Evolutionary conservation across 1,284 basidiomycete genomes (phyloP).

Genomic region (Boletus semigastroideus): DNA sequence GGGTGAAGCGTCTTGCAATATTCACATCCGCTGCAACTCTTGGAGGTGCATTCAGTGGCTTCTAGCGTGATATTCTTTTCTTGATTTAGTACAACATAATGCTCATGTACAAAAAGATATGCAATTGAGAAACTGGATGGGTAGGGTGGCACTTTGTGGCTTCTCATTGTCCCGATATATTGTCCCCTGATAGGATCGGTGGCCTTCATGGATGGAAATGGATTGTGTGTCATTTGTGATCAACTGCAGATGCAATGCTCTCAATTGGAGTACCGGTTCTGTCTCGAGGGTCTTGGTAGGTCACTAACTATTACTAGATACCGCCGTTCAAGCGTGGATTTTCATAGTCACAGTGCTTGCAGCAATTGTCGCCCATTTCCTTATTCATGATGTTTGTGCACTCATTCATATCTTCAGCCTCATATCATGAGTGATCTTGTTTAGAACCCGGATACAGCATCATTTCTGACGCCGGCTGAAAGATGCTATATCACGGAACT

Average conservation of each 20-base stretch:
- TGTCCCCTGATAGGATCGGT: constrained; percentile 28
- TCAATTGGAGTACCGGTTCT: constrained; percentile 27
- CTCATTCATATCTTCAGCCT: not conserved
- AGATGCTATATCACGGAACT: constrained; percentile 33
- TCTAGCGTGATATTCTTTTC: constrained; percentile 15
- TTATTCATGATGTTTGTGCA: constrained; percentile 41
- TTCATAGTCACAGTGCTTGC: constrained; percentile 37
- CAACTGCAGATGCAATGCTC: not conserved
- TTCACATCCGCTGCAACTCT: constrained; percentile 6
- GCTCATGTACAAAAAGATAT: constrained; percentile 11
- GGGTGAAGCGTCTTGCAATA: constrained; percentile 11
- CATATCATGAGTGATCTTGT: not conserved
- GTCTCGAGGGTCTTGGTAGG: constrained; percentile 32
- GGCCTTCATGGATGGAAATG: constrained; percentile 44
- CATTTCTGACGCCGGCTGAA: constrained; percentile 41
- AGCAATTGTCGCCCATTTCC: constrained; percentile 37
- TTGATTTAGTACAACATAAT: not conserved
- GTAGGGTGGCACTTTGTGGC: not conserved
- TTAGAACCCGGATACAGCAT: constrained; percentile 44
- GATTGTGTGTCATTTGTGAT: constrained; percentile 38
- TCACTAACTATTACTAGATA: not conserved
- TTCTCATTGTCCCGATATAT: not conserved
- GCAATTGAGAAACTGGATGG: constrained; percentile 21
- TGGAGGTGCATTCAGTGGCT: constrained; percentile 15
- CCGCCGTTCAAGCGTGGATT: not conserved